These are phyloP conservation scores for Mucor lusitanicus DNA, from an alignment of 371 early-diverging fungal species.

Conservation along the genomic window DNA sequence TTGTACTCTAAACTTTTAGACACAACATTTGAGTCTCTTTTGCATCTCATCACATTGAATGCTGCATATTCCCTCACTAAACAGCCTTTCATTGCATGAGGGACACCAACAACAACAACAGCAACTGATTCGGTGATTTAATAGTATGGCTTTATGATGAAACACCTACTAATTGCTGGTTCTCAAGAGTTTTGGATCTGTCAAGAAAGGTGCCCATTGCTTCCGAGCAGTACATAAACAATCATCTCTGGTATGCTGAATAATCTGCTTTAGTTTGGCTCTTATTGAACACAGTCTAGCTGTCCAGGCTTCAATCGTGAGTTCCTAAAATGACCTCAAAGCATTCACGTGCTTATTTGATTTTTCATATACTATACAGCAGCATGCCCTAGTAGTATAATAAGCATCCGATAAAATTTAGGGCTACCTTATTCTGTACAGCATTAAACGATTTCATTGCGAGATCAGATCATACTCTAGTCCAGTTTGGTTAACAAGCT, in stretches of 20 bases:
- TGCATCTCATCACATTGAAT: neutral
- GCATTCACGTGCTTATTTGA: neutral
- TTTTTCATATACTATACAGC: too few species aligned
- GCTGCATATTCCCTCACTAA: neutral
- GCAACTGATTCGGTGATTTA: neutral
- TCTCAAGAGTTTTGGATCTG: neutral
- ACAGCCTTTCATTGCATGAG: neutral
- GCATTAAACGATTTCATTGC: too few species aligned
- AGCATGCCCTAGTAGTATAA: too few species aligned
- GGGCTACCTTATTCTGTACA: too few species aligned
- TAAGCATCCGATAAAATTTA: too few species aligned
- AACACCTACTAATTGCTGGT: neutral
- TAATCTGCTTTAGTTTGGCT: too few species aligned
- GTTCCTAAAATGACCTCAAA: neutral
- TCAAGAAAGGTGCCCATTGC: neutral
- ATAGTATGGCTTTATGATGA: neutral
- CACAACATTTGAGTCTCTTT: neutral
- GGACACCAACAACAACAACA: neutral
- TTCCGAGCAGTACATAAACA: neutral
- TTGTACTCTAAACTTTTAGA: neutral
- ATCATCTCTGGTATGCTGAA: neutral
- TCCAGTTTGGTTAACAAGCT: too few species aligned
- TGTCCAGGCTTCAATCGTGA: neutral
- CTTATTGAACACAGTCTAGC: neutral
- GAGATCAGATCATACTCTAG: too few species aligned